A percentile compares a stretch with the other conserved stretches of the same genome.
These are phyloP conservation scores for Circinella umbellata DNA, from an alignment of 371 early-diverging fungal genomes.

Conservation along the genomic window DNA sequence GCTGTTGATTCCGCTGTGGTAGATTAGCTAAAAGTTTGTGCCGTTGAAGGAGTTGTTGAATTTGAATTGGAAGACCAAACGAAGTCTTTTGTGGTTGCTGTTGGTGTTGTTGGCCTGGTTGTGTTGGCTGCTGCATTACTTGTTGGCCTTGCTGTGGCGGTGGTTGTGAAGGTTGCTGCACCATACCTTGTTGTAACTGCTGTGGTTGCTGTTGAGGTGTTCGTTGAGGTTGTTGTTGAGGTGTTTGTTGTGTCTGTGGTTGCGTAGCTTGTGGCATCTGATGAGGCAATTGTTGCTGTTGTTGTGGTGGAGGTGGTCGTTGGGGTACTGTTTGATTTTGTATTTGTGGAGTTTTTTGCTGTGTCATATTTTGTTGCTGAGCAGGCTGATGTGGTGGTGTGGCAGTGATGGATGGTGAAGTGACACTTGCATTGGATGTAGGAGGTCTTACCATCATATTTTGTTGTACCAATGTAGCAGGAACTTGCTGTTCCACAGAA, in stretches of 20 bases:
- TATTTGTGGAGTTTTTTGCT: constrained; percentile 4
- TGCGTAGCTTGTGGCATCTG: constrained; percentile 17
- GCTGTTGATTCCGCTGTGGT: constrained; percentile 20
- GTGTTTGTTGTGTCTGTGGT: constrained; percentile 13
- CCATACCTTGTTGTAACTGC: constrained; percentile 23
- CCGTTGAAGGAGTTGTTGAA: constrained; percentile 19
- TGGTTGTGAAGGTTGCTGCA: constrained; percentile 20
- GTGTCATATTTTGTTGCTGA: not conserved
- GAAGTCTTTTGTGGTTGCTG: constrained; percentile 17
- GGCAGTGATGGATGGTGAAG: not conserved
- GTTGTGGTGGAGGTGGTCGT: constrained; percentile 17
- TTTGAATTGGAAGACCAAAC: not conserved
- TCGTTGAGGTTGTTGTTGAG: constrained; percentile 17
- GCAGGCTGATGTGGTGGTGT: constrained; percentile 12
- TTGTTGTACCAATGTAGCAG: not conserved
- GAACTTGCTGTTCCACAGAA: constrained; percentile 7
- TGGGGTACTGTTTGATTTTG: constrained; percentile 13
- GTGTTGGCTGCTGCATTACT: constrained; percentile 28
- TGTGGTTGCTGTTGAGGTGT: constrained; percentile 21
- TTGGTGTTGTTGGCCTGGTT: constrained; percentile 26
- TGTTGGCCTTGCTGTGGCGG: constrained; percentile 27
- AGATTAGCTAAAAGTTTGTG: constrained; percentile 3
- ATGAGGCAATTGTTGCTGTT: constrained; percentile 17
- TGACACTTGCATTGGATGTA: not conserved
- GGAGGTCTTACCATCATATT: constrained; percentile 11